Evolutionary conservation across 371 early-diverging fungal species (phyloP).

Genomic region (Parasitella parasitica): DNA sequence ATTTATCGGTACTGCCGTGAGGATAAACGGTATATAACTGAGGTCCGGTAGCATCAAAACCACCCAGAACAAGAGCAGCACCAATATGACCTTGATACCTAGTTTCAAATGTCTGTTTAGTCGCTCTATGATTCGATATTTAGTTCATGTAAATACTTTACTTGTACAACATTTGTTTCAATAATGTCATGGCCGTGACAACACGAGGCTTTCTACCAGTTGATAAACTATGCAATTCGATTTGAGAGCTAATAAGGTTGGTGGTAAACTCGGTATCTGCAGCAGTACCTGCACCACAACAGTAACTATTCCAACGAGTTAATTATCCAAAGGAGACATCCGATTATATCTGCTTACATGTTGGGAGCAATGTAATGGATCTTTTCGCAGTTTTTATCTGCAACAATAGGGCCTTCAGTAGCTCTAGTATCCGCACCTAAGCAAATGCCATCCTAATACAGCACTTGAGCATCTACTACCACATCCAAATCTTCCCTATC

Average conservation of each 20-base stretch:
- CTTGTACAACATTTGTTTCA: conserved; percentile 96
- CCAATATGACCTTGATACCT: conserved; percentile 97
- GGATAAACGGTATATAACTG: conserved; percentile 95
- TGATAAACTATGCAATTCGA: conserved; percentile 90
- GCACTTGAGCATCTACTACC: background rate
- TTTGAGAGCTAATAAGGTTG: conserved; percentile 87
- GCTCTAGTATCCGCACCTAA: conserved; percentile 99
- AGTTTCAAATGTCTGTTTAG: background rate
- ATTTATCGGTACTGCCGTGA: conserved; percentile 96
- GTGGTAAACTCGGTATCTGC: conserved; percentile 99
- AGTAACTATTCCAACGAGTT: conserved; percentile 59
- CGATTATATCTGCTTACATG: conserved; percentile 61
- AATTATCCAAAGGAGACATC: too few relatives aligned
- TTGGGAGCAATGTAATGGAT: conserved; percentile 99
- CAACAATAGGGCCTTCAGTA: conserved; percentile 98
- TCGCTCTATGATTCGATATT: background rate
- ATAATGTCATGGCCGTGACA: conserved; percentile 93
- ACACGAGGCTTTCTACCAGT: conserved; percentile 92
- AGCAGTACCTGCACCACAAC: conserved; percentile 99
- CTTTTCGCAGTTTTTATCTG: conserved; percentile 99
- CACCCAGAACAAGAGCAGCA: conserved; percentile 98
- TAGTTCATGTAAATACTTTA: conserved; percentile 28
- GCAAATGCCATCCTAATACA: conserved; percentile 87
- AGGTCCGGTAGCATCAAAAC: conserved; percentile 92
- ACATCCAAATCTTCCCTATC: background rate